These are phyloP conservation scores for Gremmenia infestans DNA, from an alignment of 2,329 filamentous ascomycete genomes.

Conservation along the genomic window DNA sequence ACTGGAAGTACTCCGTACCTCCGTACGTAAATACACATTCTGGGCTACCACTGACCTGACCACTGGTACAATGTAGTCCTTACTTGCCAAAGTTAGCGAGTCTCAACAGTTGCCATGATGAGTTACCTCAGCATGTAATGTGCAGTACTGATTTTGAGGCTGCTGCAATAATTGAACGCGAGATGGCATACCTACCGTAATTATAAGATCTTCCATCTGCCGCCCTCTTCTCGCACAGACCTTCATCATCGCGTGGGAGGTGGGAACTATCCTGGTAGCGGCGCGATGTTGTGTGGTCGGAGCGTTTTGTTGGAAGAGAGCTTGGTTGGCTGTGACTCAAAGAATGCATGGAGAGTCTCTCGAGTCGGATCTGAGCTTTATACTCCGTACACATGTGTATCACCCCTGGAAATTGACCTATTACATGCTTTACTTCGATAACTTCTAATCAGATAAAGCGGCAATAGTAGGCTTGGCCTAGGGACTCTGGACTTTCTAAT, in stretches of 20 bases:
- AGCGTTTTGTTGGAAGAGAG: not conserved
- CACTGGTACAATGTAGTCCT: no score
- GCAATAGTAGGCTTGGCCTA: no score
- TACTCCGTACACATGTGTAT: not conserved
- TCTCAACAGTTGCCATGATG: no score
- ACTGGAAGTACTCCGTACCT: not conserved
- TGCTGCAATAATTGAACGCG: no score
- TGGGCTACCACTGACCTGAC: no score
- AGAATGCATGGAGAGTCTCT: not conserved
- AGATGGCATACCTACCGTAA: not conserved
- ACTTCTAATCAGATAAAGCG: no score
- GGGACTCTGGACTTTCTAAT: no score
- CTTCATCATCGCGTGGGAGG: not conserved
- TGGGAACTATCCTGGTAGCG: not conserved
- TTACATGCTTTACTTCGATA: no score
- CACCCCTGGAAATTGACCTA: not conserved
- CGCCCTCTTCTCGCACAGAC: not conserved
- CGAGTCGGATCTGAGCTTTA: not conserved
- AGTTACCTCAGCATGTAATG: no score
- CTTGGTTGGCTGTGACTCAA: not conserved
- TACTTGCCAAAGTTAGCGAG: no score
- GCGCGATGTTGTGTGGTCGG: not conserved
- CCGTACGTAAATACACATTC: not conserved
- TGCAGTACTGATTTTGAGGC: no score
- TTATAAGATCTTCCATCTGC: not conserved